phyloP scores from a whole-genome alignment of 768 basidiomycete genomes.

The Xanthoconium purpureum region DNA sequence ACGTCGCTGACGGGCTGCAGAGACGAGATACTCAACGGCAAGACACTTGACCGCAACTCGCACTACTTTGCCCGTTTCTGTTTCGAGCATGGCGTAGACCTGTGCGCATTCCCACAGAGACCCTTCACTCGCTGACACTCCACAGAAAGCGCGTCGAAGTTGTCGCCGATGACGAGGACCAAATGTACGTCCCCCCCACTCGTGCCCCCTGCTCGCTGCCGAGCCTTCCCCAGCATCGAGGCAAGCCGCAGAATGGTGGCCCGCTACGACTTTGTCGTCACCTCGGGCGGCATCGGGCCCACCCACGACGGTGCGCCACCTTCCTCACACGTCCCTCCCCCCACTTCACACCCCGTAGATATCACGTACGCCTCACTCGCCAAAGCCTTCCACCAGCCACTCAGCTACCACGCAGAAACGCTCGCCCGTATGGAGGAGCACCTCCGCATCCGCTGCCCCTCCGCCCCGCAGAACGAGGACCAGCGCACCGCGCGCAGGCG shows the following conservation, averaged over 20 bases:
- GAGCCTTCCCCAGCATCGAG: slow-evolving; percentile 58
- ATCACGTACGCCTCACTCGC: slow-evolving; percentile 90
- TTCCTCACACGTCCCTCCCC: background rate
- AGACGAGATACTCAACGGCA: slow-evolving; percentile 91
- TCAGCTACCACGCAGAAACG: slow-evolving; percentile 76
- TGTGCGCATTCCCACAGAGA: slow-evolving; percentile 42
- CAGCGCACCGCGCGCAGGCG: slow-evolving; percentile 74
- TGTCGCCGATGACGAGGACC: slow-evolving; percentile 84
- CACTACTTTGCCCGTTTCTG: slow-evolving; percentile 86
- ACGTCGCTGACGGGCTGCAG: slow-evolving; percentile 34
- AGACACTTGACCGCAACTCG: slow-evolving; percentile 81
- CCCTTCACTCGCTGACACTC: background rate
- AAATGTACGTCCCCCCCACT: slow-evolving; percentile 55
- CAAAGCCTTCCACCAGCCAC: slow-evolving; percentile 71
- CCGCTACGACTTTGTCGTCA: slow-evolving; percentile 87
- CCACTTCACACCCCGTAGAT: slow-evolving; percentile 42
- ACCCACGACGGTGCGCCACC: slow-evolving; percentile 73
- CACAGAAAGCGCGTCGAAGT: slow-evolving; percentile 84
- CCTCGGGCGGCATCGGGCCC: slow-evolving; percentile 87
- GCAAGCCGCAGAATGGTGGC: slow-evolving; percentile 79
- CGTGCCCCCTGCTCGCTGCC: background rate
- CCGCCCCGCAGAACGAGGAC: slow-evolving; percentile 64
- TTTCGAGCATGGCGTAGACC: slow-evolving; percentile 81
- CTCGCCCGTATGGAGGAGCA: slow-evolving; percentile 66
- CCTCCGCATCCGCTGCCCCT: slow-evolving; percentile 41